A percentile compares a stretch with the other conserved stretches of the same genome.
Conservation (phyloP, 805 yeast species). For the Candida suzukii region DNA sequence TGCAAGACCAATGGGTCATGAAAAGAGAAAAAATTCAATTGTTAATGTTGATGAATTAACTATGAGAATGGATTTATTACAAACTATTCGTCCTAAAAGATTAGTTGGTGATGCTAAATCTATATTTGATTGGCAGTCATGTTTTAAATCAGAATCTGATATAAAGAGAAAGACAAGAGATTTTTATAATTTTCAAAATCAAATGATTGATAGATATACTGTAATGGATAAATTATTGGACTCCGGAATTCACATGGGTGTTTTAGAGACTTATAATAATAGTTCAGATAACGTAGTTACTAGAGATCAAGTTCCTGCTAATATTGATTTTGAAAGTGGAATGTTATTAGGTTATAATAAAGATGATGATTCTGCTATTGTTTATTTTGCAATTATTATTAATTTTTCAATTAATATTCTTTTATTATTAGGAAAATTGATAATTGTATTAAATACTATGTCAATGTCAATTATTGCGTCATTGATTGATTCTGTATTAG, state of each 20-base stretch:
- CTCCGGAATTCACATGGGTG: conserved; percentile 58
- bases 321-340: conserved; percentile 53
- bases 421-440: conserved; percentile 51
- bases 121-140: conserved; percentile 33
- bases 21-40: conserved; percentile 18
- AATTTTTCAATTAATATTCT: conserved; percentile 56
- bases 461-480: conserved; percentile 77
- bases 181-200: conserved; percentile 56
- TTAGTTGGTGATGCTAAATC: conserved; percentile 36
- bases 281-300: conserved; percentile 13
- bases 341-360: conserved; percentile 42
- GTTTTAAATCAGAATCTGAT: conserved; percentile 13
- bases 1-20: conserved; percentile 7
- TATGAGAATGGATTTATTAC: conserved; percentile 23
- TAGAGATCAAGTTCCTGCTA: conserved; percentile 43
- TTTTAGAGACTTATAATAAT: conserved; percentile 55
- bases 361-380: conserved; percentile 32
- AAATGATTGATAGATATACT: conserved; percentile 43
- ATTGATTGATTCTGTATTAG: conserved; percentile 67
- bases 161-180: conserved; percentile 22
- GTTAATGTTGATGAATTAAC: conserved; percentile 12
- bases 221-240: conserved; percentile 63
- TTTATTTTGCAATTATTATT: conserved; percentile 53
- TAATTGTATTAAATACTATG: conserved; percentile 54
- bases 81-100: conserved; percentile 37